These are phyloP conservation scores for Trypanosoma mega DNA, from an alignment of 208 protist genomes.

Conservation along the genomic window DNA sequence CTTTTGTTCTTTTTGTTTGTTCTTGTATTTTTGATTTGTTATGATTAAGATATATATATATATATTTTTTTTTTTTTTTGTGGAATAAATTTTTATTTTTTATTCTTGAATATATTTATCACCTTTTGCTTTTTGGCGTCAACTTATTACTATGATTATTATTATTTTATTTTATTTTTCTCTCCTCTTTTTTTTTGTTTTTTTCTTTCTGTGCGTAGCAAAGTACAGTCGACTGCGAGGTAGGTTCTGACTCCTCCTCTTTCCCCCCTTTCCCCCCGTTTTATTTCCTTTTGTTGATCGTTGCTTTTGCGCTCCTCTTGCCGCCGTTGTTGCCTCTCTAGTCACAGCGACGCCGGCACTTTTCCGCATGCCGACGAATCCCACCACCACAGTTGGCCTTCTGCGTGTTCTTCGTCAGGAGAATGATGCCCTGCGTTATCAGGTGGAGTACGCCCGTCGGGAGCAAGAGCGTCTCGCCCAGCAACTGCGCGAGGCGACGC, in stretches of 20 bases:
- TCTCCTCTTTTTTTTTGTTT: background rate
- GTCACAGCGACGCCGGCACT: too few species aligned
- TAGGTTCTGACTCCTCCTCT: too few species aligned
- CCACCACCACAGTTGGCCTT: constrained; percentile 1
- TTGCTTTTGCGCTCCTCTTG: too few species aligned
- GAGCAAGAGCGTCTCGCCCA: constrained; percentile 22
- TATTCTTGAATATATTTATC: too few species aligned
- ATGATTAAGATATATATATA: constrained; percentile 1
- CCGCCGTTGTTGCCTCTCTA: too few species aligned
- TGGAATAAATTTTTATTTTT: too few species aligned
- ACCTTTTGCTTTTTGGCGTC: too few species aligned
- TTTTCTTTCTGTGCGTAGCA: background rate
- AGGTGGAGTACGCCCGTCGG: constrained; percentile 39
- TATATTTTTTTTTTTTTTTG: background rate
- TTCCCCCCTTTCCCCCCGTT: too few species aligned
- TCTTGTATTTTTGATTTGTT: background rate
- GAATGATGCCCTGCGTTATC: constrained; percentile 56
- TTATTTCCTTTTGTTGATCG: too few species aligned
- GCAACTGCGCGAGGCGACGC: constrained; percentile 26
- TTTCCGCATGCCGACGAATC: background rate
- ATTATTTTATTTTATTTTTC: too few species aligned
- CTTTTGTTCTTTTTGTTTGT: background rate
- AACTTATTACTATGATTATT: too few species aligned
- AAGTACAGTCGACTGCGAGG: too few species aligned
- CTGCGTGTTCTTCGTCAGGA: constrained; percentile 48